Conservation (phyloP, 2,329 filamentous ascomycete species). For the Scytalidium sp. region DNA sequence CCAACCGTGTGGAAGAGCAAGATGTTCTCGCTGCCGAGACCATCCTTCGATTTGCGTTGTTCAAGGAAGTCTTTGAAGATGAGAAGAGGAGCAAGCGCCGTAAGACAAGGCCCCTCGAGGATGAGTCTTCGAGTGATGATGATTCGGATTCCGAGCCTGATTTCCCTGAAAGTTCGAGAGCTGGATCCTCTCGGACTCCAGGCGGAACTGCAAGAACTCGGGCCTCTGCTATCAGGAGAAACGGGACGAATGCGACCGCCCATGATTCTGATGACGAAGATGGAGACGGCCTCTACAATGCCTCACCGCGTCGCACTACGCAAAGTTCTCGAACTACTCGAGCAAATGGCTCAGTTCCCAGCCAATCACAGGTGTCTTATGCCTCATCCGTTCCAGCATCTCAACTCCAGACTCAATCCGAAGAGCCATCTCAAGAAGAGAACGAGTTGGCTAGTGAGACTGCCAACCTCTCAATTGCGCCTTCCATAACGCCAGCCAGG, state of each 20-base stretch:
- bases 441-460: conserved; percentile 20
- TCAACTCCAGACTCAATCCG: conserved; percentile 23
- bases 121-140: conserved; percentile 58
- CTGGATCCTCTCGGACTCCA: conserved; percentile 28
- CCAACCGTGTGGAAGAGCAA: conserved; percentile 81
- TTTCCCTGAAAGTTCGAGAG: conserved; percentile 22
- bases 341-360: conserved; percentile 9
- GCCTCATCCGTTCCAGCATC: conserved; percentile 35
- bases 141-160: conserved; percentile 47
- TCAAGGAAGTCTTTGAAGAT: conserved; percentile 86
- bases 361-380: conserved; percentile 33
- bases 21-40: conserved; percentile 86
- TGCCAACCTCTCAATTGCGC: conserved; percentile 22
- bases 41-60: conserved; percentile 90
- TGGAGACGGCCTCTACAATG: conserved; percentile 29
- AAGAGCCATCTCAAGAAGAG: conserved; percentile 20
- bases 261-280: conserved; percentile 38
- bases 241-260: conserved; percentile 28
- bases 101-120: conserved; percentile 59
- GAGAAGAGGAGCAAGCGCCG: conserved; percentile 82
- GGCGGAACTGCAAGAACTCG: conserved; percentile 29
- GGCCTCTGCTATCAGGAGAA: conserved; percentile 16
- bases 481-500: conserved; percentile 48
- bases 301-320: conserved; percentile 21
- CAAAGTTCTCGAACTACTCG: conserved; percentile 15